Evolutionary conservation across 2,329 filamentous ascomycete genomes (phyloP).

Genomic region (Sporothrix globosa): DNA sequence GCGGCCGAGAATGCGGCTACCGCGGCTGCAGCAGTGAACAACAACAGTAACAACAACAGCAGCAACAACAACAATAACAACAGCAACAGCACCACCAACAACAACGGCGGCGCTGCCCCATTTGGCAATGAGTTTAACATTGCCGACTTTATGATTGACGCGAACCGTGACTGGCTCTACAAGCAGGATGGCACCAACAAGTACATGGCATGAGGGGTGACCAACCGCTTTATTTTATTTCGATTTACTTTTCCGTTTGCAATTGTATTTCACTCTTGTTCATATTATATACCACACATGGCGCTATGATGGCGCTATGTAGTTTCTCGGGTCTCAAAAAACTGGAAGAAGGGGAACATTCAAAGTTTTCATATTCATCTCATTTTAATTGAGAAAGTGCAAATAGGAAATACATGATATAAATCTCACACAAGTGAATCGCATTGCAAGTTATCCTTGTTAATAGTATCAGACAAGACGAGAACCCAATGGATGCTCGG

Average conservation of each 20-base stretch:
- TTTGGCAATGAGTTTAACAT: conserved; percentile 71
- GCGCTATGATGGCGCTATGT: no score
- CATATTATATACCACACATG: conserved; percentile 6
- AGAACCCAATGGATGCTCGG: no score
- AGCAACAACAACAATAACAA: background rate
- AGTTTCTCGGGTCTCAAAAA: background rate
- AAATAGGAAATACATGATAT: no score
- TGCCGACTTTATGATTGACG: conserved; percentile 76
- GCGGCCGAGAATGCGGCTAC: conserved; percentile 5
- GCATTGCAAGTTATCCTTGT: no score
- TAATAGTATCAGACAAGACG: no score
- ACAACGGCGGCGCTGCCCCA: conserved; percentile 36
- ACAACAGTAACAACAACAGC: conserved; percentile 43
- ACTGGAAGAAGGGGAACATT: background rate
- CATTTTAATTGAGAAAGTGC: no score
- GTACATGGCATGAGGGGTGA: conserved; percentile 21
- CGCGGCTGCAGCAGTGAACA: conserved; percentile 23
- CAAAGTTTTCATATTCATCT: no score
- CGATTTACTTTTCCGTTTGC: background rate
- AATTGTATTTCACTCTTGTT: background rate
- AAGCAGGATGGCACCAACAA: conserved; percentile 40
- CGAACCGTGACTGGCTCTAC: conserved; percentile 74
- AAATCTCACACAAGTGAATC: no score
- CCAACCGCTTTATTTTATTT: background rate
- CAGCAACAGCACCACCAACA: conserved; percentile 3